Conservation (phyloP, 2,329 filamentous ascomycete species). For the Byssochlamys sp. region DNA sequence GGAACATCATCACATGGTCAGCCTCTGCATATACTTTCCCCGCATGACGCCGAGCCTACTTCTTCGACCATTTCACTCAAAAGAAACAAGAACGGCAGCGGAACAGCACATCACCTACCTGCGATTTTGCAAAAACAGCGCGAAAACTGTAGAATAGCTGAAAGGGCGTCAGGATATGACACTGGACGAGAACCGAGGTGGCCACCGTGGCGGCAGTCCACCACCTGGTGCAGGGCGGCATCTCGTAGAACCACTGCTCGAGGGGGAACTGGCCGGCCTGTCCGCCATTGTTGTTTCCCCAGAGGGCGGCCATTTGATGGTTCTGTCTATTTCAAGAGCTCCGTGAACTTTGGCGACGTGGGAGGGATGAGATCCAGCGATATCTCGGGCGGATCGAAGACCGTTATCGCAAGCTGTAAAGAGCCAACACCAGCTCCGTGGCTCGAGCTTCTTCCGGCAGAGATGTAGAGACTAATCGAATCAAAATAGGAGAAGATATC, state of each 20-base stretch:
- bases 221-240: constrained; percentile 89
- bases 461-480: neutral
- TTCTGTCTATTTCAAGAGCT: neutral
- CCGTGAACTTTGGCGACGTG: neutral
- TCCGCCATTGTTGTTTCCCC: constrained; percentile 30
- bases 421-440: neutral
- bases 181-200: constrained; percentile 83
- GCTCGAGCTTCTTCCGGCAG: neutral
- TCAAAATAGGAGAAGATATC: neutral
- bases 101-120: constrained; percentile 51
- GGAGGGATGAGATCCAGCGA: neutral
- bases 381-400: neutral
- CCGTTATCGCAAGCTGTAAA: neutral
- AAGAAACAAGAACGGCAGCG: neutral
- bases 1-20: constrained; percentile 1
- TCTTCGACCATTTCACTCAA: neutral
- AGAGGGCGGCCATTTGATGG: constrained; percentile 32
- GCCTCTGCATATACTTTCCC: neutral
- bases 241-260: constrained; percentile 98
- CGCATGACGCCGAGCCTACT: neutral
- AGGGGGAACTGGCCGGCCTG: constrained; percentile 60
- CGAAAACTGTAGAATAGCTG: constrained; percentile 96
- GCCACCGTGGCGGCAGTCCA: constrained; percentile 91
- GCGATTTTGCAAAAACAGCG: constrained; percentile 80
- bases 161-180: constrained; percentile 81